These are phyloP conservation scores for Austroboletus niveus DNA, from an alignment of 1,284 basidiomycete species.

Conservation along the genomic window DNA sequence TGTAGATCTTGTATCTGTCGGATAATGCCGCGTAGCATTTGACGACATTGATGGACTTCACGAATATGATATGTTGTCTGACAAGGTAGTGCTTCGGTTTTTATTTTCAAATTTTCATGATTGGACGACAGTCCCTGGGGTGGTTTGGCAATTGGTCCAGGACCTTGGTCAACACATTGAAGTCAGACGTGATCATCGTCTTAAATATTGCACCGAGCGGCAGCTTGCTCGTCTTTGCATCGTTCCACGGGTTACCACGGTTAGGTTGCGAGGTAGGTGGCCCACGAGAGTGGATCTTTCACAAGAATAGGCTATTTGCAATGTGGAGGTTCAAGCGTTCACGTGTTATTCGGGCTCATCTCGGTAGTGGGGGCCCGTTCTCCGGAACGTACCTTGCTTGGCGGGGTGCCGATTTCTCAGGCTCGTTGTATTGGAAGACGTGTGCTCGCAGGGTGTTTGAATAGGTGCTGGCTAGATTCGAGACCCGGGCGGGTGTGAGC, in stretches of 20 bases:
- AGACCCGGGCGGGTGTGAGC: too few species aligned
- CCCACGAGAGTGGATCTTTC: slow-evolving; percentile 16
- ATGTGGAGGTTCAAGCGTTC: slow-evolving; percentile 16
- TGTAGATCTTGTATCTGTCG: slow-evolving; percentile 1
- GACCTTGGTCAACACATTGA: too few species aligned
- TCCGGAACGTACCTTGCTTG: slow-evolving; percentile 3
- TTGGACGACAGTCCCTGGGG: neutral
- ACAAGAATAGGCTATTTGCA: slow-evolving; percentile 25
- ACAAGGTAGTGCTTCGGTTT: neutral
- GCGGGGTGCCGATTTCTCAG: neutral
- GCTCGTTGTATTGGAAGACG: too few species aligned
- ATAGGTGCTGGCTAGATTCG: too few species aligned
- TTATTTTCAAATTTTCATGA: neutral
- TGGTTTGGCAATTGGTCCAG: neutral
- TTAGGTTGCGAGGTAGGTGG: neutral
- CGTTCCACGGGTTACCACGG: neutral
- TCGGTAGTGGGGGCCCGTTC: slow-evolving; percentile 1
- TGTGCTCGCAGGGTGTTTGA: too few species aligned
- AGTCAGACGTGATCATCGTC: too few species aligned
- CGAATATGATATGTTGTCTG: slow-evolving; percentile 5
- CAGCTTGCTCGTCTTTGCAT: too few species aligned
- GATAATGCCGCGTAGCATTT: slow-evolving; percentile 3
- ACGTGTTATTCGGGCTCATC: slow-evolving; percentile 1
- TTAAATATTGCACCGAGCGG: too few species aligned
- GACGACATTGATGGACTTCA: neutral